These are phyloP conservation scores for Cordyceps pruinosa DNA, from an alignment of 2,329 filamentous ascomycete genomes.

Conservation along the genomic window DNA sequence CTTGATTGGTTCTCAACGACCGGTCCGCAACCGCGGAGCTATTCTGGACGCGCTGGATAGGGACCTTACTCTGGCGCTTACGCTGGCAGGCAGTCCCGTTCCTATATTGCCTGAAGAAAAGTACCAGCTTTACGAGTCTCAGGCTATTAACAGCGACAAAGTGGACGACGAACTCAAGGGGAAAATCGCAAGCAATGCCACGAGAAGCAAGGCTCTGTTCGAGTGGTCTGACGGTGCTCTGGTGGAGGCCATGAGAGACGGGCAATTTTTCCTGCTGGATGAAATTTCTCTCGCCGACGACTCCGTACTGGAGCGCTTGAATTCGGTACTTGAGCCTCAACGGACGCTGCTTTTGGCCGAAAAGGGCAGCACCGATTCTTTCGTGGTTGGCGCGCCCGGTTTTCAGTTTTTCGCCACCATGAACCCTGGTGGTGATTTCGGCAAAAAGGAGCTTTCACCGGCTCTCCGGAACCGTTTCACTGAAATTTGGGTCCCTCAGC, in stretches of 20 bases:
- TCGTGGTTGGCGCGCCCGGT: constrained; percentile 64
- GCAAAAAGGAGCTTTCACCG: constrained; percentile 93
- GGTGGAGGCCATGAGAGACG: constrained; percentile 86
- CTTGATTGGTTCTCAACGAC: constrained; percentile 89
- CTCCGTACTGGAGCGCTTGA: constrained; percentile 90
- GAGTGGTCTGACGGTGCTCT: constrained; percentile 95
- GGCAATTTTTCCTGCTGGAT: constrained; percentile 87
- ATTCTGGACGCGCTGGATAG: constrained; percentile 59
- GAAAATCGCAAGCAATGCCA: constrained; percentile 41
- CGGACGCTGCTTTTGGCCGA: constrained; percentile 85
- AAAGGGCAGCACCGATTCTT: constrained; percentile 79
- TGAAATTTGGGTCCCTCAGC: constrained; percentile 92
- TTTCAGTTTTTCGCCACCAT: constrained; percentile 98
- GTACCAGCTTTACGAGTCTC: constrained; percentile 46
- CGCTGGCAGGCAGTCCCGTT: constrained; percentile 31
- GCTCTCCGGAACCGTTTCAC: constrained; percentile 94
- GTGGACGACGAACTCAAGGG: constrained; percentile 43
- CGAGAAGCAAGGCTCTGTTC: constrained; percentile 77
- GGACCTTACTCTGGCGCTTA: constrained; percentile 49
- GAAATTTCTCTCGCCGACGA: constrained; percentile 98
- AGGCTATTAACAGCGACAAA: constrained; percentile 37
- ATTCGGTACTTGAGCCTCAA: constrained; percentile 88
- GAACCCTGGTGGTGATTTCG: constrained; percentile 98
- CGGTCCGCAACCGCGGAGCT: constrained; percentile 74
- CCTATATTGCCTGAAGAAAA: constrained; percentile 46